Conservation (phyloP, 306 rosid genomes). For the Phaseolus lunatus region DNA sequence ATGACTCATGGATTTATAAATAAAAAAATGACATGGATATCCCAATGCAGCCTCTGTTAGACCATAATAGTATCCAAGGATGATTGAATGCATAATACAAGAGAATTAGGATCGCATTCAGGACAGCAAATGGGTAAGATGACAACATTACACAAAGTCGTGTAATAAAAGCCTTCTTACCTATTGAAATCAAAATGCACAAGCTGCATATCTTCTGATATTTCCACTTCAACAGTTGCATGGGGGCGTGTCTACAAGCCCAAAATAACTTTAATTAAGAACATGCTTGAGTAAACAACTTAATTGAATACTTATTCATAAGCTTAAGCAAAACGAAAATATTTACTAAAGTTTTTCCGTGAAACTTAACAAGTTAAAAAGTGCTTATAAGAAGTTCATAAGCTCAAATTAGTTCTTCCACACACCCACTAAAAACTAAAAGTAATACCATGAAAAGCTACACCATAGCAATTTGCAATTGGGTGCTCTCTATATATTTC, state of each 20-base stretch:
- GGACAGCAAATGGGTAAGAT: background rate
- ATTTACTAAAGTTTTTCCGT: background rate
- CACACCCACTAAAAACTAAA: background rate
- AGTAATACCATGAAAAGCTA: too few relatives aligned
- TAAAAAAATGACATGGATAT: background rate
- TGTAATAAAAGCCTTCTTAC: constrained; percentile 46
- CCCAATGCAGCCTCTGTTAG: background rate
- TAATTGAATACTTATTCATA: background rate
- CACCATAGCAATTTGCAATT: background rate
- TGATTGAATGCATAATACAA: background rate
- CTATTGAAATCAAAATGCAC: constrained; percentile 99
- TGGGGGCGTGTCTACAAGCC: constrained; percentile 84
- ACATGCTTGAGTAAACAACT: background rate
- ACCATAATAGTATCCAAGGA: background rate
- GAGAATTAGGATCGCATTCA: background rate
- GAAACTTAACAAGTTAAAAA: background rate
- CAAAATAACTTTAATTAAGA: constrained; percentile 33
- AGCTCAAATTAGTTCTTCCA: background rate
- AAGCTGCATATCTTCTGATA: constrained; percentile 54
- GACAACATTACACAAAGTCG: constrained; percentile 8
- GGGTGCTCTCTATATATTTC: background rate
- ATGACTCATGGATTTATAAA: background rate
- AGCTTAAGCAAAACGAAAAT: background rate
- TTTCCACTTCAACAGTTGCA: constrained; percentile 58
- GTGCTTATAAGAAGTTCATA: background rate